A percentile compares a stretch with the other conserved stretches of the same genome.
These are phyloP conservation scores for Plasmopara muralis DNA, from an alignment of 352 stramenopile genomes.

Conservation along the genomic window DNA sequence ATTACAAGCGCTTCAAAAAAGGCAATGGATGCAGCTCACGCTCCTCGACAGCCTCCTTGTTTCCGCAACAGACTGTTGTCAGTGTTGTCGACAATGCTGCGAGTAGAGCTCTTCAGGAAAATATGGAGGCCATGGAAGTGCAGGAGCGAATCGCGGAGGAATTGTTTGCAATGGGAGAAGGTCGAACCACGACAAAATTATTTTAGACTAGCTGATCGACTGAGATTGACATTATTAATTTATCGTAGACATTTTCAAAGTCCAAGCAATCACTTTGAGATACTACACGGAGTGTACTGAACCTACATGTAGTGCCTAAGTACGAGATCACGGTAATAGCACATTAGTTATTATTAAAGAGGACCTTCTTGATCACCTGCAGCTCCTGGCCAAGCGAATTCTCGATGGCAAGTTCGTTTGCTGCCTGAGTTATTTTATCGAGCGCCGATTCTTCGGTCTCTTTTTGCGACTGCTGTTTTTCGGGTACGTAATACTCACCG, in stretches of 20 bases:
- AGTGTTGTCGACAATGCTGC: conserved; percentile 64
- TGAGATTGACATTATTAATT: conserved; percentile 14
- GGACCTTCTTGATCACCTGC: conserved; percentile 74
- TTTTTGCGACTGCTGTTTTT: conserved; percentile 63
- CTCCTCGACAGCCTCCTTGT: conserved; percentile 37
- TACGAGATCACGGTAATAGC: neutral
- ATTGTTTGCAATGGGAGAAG: conserved; percentile 75
- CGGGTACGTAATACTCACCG: conserved; percentile 80
- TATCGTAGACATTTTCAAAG: conserved; percentile 11
- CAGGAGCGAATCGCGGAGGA: conserved; percentile 82
- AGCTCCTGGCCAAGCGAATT: conserved; percentile 74
- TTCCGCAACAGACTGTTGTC: conserved; percentile 49
- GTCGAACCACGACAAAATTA: conserved; percentile 36
- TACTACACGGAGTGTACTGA: neutral
- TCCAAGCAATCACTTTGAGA: neutral
- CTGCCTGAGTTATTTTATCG: conserved; percentile 83
- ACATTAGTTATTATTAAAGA: conserved; percentile 82
- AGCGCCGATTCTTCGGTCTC: conserved; percentile 70
- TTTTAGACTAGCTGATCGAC: conserved; percentile 26
- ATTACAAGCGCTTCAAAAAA: conserved; percentile 86
- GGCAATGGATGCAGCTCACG: conserved; percentile 45
- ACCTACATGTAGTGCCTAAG: neutral
- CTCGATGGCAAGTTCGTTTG: conserved; percentile 83
- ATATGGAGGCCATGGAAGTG: conserved; percentile 64
- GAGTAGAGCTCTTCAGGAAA: conserved; percentile 42